Evolutionary conservation across 345 rosid genomes (phyloP), one percentile per base, ranked within the genome.

Genomic region (Populus deltoides): DNA sequence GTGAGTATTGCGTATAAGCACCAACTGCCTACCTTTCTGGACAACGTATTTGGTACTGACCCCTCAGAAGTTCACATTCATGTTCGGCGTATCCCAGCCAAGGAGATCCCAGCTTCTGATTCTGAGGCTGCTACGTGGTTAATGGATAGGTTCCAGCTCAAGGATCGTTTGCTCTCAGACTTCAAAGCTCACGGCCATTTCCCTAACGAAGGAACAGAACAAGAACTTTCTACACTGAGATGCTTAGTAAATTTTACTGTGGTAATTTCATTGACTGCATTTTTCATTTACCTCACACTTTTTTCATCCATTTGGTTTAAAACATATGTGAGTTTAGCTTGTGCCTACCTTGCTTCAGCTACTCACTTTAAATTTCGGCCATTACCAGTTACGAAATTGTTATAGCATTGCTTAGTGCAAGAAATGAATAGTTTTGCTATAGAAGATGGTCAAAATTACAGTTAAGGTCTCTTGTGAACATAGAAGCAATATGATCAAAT

Each of bases 11-110:
- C 94, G 1, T 93, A 93, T 80, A 93, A 90, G 86, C 85, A 86
- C 75, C 87, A 83, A 12, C 85, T 88, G 74, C 97, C 98, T 68
- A 82, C 87, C 78, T 91, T 93, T 80, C 7, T 93, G 87, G 94
- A 93, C 89, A 93, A 90, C 66, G 93, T 89, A 51, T 93, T 93
- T 36, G 97, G 98, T 7, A 83, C 90, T 51, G 92, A 86, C 87
- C 94, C 98, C 33, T 89, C 93, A 36, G 93, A 90, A 88, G 98
- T 91, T 75, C 98, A 93, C 79, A 86, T 93, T 43, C 94, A 93
- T 55, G 84, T 91, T 69, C 86, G 81, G 62, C 90, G 97, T 51
- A 81, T 92, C 68, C 82, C 86, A 7, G 35, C 78, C 2, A 78
- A 83, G 29, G 83, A 89, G 25, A 86, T 91, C 71, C 95, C 95